Evolutionary conservation across 139 green algal species (phyloP).

Genomic region (Chlamydomonas asymmetrica): DNA sequence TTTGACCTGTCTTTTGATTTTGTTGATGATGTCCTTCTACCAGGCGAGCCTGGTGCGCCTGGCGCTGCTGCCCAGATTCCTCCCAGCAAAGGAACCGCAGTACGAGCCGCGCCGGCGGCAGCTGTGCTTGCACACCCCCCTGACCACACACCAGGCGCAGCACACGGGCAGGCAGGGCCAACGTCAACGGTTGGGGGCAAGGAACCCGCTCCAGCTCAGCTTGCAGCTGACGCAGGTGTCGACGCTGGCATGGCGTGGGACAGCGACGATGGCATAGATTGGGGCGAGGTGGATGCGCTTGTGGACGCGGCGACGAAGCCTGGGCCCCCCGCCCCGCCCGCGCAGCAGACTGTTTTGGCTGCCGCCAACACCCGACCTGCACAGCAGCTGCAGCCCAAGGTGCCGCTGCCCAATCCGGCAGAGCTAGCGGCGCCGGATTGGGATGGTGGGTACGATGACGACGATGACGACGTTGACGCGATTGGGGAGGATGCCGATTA

Average conservation of each 20-base stretch:
- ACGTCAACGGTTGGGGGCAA: background rate
- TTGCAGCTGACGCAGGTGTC: too few relatives aligned
- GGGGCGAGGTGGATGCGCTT: slow-evolving; percentile 9
- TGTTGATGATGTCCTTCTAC: background rate
- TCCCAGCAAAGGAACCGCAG: too few relatives aligned
- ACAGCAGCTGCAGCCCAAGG: slow-evolving; percentile 18
- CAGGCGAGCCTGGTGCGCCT: background rate
- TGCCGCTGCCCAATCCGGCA: slow-evolving; percentile 12
- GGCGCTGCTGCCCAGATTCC: too few relatives aligned
- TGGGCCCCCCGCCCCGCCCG: background rate
- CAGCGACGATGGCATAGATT: slow-evolving; percentile 7
- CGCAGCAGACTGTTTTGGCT: too few relatives aligned
- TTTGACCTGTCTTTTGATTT: background rate
- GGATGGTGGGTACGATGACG: background rate
- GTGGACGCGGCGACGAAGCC: background rate
- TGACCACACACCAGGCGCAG: slow-evolving; percentile 15
- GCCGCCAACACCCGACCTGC: background rate
- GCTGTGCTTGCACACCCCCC: background rate
- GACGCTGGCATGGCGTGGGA: too few relatives aligned
- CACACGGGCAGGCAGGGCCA: background rate
- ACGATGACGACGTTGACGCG: slow-evolving; percentile 12
- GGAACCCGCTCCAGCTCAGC: background rate
- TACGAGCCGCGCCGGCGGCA: background rate
- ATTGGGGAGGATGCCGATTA: slow-evolving; percentile 11
- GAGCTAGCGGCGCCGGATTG: background rate